Base-by-base conservation (phyloP, 2,329 filamentous ascomycete species). In the Davidsoniella virescens region DNA sequence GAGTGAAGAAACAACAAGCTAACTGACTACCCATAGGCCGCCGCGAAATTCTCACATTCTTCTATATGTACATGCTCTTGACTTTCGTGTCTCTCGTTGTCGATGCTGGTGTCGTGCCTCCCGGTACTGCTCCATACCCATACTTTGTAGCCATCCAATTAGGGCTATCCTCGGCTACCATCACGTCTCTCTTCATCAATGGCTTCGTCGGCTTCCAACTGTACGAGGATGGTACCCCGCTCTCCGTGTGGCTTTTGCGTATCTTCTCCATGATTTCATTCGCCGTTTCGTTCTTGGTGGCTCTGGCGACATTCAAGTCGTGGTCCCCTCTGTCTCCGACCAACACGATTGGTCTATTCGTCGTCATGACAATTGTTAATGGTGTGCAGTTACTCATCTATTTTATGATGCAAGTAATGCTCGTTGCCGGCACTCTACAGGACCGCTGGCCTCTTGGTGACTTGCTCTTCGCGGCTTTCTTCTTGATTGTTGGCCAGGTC, bases 151-250 rank as follows among this genome's bases (percentile, higher is more conserved):
- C 87, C 9, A 77, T 83, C 5, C 92, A 98, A 60, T 82, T 82
- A 55, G 92, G 90, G 12, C 71, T 98, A 49, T 71, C 80, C 18
- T 94, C 87, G 36, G 86, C 92, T 1, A 74, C 94, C 25, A 82
- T 92, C 62, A 90, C 87, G 23, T 93, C 84, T 63, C 71, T 98
- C 51, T 70, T 96, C 59, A 88, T 98, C 70, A 96, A 96, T 64
- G 92, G 92, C 41, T 98, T 98, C 61, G 90, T 98, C 49, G 92
- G 92, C 33, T 98, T 98, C 66, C 92, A 96, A 66, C 72, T 98
- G 10, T 98, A 98, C 64, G 92, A 98, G 66, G 92, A 98, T 60
- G 92, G 92, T 47, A 98, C 92, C 1, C 82, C 83, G 2, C 70
- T 96, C 39, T 95, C 88, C 0, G 81, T 98, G 41, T 98, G 92